A percentile compares a stretch with the other conserved stretches of the same genome.
Evolutionary conservation across 2,329 filamentous ascomycete genomes (phyloP).

Genomic region (Pseudogymnoascus sp.): DNA sequence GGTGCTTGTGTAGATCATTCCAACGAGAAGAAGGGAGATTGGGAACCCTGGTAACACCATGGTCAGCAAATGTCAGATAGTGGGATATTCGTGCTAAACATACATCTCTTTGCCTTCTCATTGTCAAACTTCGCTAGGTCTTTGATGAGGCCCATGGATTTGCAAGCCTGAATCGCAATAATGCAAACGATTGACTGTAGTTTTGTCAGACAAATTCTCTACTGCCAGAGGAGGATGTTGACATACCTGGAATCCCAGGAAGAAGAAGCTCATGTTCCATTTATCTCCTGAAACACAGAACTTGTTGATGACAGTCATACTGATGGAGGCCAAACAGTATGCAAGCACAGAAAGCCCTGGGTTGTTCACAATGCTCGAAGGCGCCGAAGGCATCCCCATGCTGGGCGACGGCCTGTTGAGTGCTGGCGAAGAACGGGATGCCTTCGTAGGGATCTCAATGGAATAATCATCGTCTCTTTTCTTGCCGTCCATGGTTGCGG

Average conservation of each 20-base stretch:
- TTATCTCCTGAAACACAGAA: conserved; percentile 85
- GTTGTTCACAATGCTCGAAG: conserved; percentile 56
- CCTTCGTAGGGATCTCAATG: conserved; percentile 57
- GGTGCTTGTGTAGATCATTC: conserved; percentile 97
- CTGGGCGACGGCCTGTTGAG: conserved; percentile 32
- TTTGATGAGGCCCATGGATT: conserved; percentile 72
- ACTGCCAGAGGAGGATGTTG: not conserved
- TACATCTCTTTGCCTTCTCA: conserved; percentile 90
- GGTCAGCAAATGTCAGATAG: conserved; percentile 11
- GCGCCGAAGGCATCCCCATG: conserved; percentile 27
- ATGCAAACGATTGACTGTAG: conserved; percentile 81
- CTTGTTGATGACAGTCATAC: conserved; percentile 99
- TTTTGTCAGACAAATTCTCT: conserved; percentile 10
- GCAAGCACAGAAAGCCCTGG: conserved; percentile 73
- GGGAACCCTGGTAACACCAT: conserved; percentile 68
- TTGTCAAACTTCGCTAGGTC: conserved; percentile 75
- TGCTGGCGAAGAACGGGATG: conserved; percentile 39
- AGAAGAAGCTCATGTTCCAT: conserved; percentile 96
- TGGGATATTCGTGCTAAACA: conserved; percentile 25
- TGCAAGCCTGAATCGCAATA: conserved; percentile 72
- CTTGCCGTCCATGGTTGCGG: conserved; percentile 68
- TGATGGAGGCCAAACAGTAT: conserved; percentile 93
- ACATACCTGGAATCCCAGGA: conserved; percentile 83
- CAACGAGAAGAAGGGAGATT: conserved; percentile 88
- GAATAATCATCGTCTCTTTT: conserved; percentile 76